Base-by-base conservation (phyloP, 208 protist genomes). In the Lotmaria passim region DNA sequence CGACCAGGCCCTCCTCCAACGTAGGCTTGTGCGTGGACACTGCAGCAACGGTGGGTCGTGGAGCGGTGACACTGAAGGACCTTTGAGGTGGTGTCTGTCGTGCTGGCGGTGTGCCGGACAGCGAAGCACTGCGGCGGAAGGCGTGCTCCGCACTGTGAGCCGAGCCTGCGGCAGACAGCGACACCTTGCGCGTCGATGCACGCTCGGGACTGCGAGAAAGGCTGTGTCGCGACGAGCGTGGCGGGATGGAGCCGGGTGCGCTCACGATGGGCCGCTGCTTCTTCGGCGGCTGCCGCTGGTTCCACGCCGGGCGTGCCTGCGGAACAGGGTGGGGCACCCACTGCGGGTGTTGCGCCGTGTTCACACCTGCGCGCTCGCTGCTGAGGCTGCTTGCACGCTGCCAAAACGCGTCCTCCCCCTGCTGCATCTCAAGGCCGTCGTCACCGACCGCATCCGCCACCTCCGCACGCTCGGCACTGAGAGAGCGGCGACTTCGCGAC, bases 201-300 rank as follows among this genome's bases (percentile, higher is more conserved):
- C 46, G 55, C 74, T 73, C 67, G 17, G 67, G 56, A 59, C 65
- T 73, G 59, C 26, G 64, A 33, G 61, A 78, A 7, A 17, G 39
- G 43, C 52, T 52, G 34, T 39, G 61, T 0, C 55, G 77, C 24
- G 43, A 51, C 41, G 64, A 71, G 14, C 38, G 48, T n/a, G 70
- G 63, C 21, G 64, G 61, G 33, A 67, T 41, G 19, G 56, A 57
- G 14, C 75, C 75, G 33, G 79, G 76, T 17, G 55, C 73, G 52
- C 86, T 89, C n/a, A 92, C 81, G 31, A 81, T 69, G 1, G 83
- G 86, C 44, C 79, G 82, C 43, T 72, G 51, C 47, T 78, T 79
- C n/a, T 75, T 64, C 17, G 69, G 73, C 21, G 87, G 87, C 19
- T 72, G 66, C 17, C 73, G 81, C 69, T 85, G 83, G 57, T 93